Evolutionary conservation across 139 green algal species (phyloP).

Genomic region (Coccomyxa sp.): DNA sequence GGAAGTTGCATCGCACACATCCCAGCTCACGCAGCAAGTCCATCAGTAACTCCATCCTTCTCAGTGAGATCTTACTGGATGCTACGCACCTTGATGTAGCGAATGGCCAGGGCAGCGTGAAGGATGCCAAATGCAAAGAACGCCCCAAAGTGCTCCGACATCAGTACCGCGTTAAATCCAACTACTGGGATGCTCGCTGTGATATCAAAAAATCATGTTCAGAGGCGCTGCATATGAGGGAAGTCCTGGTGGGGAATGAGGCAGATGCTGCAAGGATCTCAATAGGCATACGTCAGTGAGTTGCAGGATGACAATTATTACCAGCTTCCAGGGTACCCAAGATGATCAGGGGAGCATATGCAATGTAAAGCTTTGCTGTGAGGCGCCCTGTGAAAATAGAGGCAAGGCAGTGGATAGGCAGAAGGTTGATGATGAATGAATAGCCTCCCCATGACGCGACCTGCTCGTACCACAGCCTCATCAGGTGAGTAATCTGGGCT

Average conservation of each 20-base stretch:
- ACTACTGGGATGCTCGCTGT: conserved; percentile 86
- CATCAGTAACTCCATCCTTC: not conserved
- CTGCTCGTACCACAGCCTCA: conserved; percentile 18
- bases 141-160: conserved; percentile 91
- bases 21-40: not conserved
- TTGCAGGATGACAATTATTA: conserved; percentile 3
- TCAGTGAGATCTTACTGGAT: not conserved
- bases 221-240: not conserved
- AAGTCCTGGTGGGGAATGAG: not conserved
- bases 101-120: conserved; percentile 67
- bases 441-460: conserved; percentile 90
- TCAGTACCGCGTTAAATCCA: conserved; percentile 95
- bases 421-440: conserved; percentile 97
- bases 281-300: too few species aligned
- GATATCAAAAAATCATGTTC: not conserved
- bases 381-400: conserved; percentile 67
- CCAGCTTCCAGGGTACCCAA: conserved; percentile 71
- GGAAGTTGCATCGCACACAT: not conserved
- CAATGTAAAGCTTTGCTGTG: conserved; percentile 69
- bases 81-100: conserved; percentile 42
- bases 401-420: conserved; percentile 91
- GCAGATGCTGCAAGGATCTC: too few species aligned
- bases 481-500: not conserved
- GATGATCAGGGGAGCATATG: conserved; percentile 76
- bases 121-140: conserved; percentile 85